phyloP scores from a whole-genome alignment of 2,329 filamentous ascomycete species.

The Aureobasidium subglaciale region DNA sequence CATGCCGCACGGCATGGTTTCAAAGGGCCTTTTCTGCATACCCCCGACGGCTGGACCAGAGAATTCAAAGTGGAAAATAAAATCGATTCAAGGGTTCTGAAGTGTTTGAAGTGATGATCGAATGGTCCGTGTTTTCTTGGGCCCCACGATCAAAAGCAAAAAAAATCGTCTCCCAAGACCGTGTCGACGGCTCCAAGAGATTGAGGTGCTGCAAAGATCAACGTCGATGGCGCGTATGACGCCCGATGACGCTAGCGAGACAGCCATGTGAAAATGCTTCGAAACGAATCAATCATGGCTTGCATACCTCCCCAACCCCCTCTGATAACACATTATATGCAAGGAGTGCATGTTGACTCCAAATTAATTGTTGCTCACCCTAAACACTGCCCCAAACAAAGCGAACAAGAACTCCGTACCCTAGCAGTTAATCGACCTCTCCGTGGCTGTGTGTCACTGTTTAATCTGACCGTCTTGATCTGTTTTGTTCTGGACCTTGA shows the following conservation, averaged over 20 bases:
- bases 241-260: not conserved
- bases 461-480: conserved; percentile 5
- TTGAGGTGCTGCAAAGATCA: conserved; percentile 7
- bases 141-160: conserved; percentile 1
- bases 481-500: conserved; percentile 1
- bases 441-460: conserved; percentile 1
- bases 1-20: not conserved
- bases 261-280: conserved; percentile 9
- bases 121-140: not conserved
- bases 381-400: not conserved
- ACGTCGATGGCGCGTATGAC: conserved; percentile 6
- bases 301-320: not conserved
- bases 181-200: conserved; percentile 7
- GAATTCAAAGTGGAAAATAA: not conserved
- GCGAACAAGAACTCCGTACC: not conserved
- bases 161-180: not conserved
- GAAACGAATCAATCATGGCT: conserved; percentile 3
- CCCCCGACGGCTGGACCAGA: not conserved
- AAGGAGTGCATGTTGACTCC: not conserved
- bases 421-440: not conserved
- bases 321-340: not conserved
- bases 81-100: conserved; percentile 1
- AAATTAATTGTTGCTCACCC: not conserved
- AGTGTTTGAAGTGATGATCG: not conserved
- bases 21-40: not conserved